Conservation (phyloP, 768 basidiomycete species). For the Gautieria morchelliformis region DNA sequence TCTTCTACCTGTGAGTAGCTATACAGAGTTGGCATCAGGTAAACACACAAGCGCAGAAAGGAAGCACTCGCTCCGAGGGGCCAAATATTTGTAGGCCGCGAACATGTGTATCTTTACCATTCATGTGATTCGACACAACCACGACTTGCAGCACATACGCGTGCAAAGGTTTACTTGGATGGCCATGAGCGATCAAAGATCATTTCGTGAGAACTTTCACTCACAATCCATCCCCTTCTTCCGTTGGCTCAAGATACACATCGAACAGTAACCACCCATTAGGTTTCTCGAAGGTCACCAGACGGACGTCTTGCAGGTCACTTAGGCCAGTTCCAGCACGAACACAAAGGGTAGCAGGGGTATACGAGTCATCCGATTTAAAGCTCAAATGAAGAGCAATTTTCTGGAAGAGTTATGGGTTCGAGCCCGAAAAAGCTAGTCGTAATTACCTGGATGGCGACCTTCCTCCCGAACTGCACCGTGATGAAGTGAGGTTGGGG, state of each 20-base stretch:
- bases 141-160: constrained; percentile 88
- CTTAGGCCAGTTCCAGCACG: constrained; percentile 86
- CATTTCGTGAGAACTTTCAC: constrained; percentile 17
- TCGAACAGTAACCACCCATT: constrained; percentile 92
- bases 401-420: constrained; percentile 48
- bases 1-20: constrained; percentile 22
- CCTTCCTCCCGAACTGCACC: constrained; percentile 83
- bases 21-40: background rate
- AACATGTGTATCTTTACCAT: constrained; percentile 98
- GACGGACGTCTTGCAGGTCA: constrained; percentile 86
- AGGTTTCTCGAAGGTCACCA: constrained; percentile 80
- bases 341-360: constrained; percentile 82
- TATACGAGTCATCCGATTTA: constrained; percentile 90
- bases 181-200: background rate
- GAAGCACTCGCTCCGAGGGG: constrained; percentile 57
- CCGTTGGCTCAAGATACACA: constrained; percentile 67
- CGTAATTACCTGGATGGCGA: constrained; percentile 69
- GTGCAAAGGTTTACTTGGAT: constrained; percentile 67
- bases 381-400: constrained; percentile 76
- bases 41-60: background rate
- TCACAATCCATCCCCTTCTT: constrained; percentile 73
- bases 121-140: constrained; percentile 90
- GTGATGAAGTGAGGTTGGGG: constrained; percentile 97
- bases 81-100: constrained; percentile 85
- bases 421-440: background rate